phyloP scores from a whole-genome alignment of 148 eudicot genomes.

The Arbutus unedo region DNA sequence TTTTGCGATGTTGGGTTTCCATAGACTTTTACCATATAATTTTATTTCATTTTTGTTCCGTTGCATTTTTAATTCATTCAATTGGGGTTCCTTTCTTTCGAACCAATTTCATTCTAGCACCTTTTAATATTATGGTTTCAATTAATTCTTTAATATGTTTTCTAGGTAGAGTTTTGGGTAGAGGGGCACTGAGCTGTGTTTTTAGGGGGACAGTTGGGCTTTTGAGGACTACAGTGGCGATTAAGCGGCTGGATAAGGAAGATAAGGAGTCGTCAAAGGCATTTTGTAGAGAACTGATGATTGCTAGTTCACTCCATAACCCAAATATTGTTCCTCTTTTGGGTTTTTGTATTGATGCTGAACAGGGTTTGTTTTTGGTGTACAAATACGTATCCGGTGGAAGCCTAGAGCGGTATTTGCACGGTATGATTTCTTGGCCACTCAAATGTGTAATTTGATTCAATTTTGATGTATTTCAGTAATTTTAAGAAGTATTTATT shows the following conservation, averaged over 20 bases:
- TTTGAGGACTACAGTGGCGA: constrained; percentile 76
- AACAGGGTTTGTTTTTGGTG: constrained; percentile 88
- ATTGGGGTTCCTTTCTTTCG: constrained; percentile 8
- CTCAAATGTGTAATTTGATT: neutral
- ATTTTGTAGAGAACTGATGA: constrained; percentile 94
- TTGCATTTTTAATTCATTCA: constrained; percentile 36
- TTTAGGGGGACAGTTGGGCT: constrained; percentile 79
- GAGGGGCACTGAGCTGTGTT: constrained; percentile 96
- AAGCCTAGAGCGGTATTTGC: constrained; percentile 83
- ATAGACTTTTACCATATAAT: neutral
- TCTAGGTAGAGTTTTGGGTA: constrained; percentile 89
- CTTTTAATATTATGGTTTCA: neutral
- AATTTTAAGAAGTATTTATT: constrained; percentile 16
- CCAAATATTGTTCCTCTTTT: constrained; percentile 80
- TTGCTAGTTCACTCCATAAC: constrained; percentile 83
- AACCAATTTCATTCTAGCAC: neutral
- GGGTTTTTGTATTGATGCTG: constrained; percentile 92
- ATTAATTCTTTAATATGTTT: constrained; percentile 16
- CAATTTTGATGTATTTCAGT: constrained; percentile 6
- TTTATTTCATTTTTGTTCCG: neutral
- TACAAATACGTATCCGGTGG: constrained; percentile 96
- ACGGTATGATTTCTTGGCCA: constrained; percentile 45
- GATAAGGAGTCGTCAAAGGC: constrained; percentile 89
- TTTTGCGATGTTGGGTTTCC: neutral
- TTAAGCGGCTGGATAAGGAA: constrained; percentile 85